Base-by-base conservation (phyloP, 23 red algal species). In the Gracilaria domingensis region DNA sequence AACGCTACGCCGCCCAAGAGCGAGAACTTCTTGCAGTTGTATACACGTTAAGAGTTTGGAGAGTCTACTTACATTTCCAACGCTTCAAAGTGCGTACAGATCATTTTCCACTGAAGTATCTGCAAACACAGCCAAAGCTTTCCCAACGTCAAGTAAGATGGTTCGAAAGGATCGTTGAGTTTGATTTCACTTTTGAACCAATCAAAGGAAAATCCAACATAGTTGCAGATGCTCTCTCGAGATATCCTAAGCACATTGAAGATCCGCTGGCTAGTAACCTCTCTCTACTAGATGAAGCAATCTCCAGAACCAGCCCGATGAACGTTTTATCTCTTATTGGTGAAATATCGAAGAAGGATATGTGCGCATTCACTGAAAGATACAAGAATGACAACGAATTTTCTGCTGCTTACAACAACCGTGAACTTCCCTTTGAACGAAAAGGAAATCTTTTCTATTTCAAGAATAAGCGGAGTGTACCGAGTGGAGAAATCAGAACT, bases 1-100 rank as follows among this genome's bases (percentile, higher is more conserved):
- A 83, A 83, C 9, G 51, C 17, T 18, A 55, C 14, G 48, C 82
- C 12, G 82, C 82, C 24, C 53, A 86, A 2, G 82, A 86, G 51
- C n/a, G 58, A 54, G 59, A 86, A 48, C 28, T 86, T 8, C 39
- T 86, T 11, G 61, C 9, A 48, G n/a, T 72, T 7, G 45, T 86
- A 13, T 8, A 71, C 30, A 17, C 30, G 18, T 18, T 71, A 3
- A 18, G 30, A 71, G 30, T 71, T 5, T 82, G 79, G 51, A 82
- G 50, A 82, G 79, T 38, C 2, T 82, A 82, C 51, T 82, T 59
- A 0, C 37, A 60, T 60, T 49, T 36, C 0, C 53, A 64, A 29
- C 0, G 25, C 25, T 60, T 82, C 55, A 45, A 21, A 33, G 3
- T 82, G 17, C 0, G 58, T 60, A 57, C 49, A 23, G 79, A 82